Conservation (phyloP, 2,329 filamentous ascomycete genomes). For the Xylariaceae sp. region DNA sequence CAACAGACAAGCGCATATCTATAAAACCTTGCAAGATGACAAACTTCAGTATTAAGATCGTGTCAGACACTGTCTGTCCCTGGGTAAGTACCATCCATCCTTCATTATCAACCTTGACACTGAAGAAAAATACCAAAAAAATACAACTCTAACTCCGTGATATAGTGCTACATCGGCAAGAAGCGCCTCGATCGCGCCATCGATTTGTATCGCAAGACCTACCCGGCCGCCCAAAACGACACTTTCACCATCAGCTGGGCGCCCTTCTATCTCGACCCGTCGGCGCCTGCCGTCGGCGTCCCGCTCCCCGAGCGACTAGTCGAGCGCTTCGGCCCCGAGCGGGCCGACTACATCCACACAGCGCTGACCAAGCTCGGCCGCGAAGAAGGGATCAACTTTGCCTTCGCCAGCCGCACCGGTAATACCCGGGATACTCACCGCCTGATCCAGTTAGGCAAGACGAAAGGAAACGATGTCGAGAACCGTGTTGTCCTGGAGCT, state of each 20-base stretch:
- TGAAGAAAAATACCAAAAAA: neutral
- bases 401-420: conserved; percentile 64
- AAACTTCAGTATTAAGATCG: conserved; percentile 68
- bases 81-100: conserved; percentile 34
- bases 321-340: conserved; percentile 60
- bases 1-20: too few relatives aligned
- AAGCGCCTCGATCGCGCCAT: conserved; percentile 70
- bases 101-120: neutral
- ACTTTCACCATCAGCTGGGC: conserved; percentile 70
- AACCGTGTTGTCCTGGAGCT: conserved; percentile 53
- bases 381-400: conserved; percentile 66
- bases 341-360: conserved; percentile 50
- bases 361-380: conserved; percentile 54
- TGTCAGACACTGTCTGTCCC: conserved; percentile 78
- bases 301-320: conserved; percentile 49
- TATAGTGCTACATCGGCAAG: conserved; percentile 74
- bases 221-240: conserved; percentile 55
- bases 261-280: conserved; percentile 75
- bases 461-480: conserved; percentile 44
- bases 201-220: conserved; percentile 53
- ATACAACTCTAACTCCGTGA: conserved; percentile 16
- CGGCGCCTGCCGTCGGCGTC: conserved; percentile 43
- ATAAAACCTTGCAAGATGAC: conserved; percentile 47
- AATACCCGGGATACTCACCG: conserved; percentile 77
- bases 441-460: conserved; percentile 62